Evolutionary conservation across 192 early-diverging fungal species (phyloP), one percentile per base, ranked within the genome.

Genomic region (Mortierella antarctica): DNA sequence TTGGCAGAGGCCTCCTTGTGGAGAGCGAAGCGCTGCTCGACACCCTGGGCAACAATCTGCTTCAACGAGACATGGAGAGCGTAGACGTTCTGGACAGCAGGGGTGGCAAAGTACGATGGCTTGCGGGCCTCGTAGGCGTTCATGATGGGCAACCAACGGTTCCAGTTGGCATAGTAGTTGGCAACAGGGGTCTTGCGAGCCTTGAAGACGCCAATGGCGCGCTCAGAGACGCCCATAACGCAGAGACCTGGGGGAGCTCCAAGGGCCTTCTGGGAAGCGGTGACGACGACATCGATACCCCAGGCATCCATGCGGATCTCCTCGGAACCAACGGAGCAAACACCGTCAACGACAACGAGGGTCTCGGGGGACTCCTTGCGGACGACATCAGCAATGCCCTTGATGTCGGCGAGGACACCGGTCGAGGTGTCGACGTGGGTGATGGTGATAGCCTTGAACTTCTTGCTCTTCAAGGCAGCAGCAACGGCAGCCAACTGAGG

Each of bases 351-450:
- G 12, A 94, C 89, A 46, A 99, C 94, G 41, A 99, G 86, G 48
- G 97, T 97, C 23, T 89, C 82, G 9, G 97, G 96, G 14, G 96
- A 96, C 44, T 89, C 70, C 62, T 90, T 82, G 55, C 89, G 86
- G 41, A 98, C 93, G 20, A 94, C 57, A 55, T 88, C 84, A 50
- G 93, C 86, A 67, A 98, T 89, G 45, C 87, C 86, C 80, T 93
- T 85, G 64, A 96, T 89, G 77, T 97, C 95, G 49, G 85, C 85
- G 68, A 99, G 88, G 52, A 99, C 97, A 67, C 95, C 94, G 17
- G 96, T 95, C 21, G 96, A 97, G 4, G 97, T 99, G 77, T 99
- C 97, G 13, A 97, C 96, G 70, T 99, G 97, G 48, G 97, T 95
- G 67, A 99, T 85, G 21, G 96, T 96, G 44, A 99, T 85, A 41